Evolutionary conservation across 306 rosid genomes (phyloP), one percentile per base, ranked within the genome.

Genomic region (Medicago ruthenica): DNA sequence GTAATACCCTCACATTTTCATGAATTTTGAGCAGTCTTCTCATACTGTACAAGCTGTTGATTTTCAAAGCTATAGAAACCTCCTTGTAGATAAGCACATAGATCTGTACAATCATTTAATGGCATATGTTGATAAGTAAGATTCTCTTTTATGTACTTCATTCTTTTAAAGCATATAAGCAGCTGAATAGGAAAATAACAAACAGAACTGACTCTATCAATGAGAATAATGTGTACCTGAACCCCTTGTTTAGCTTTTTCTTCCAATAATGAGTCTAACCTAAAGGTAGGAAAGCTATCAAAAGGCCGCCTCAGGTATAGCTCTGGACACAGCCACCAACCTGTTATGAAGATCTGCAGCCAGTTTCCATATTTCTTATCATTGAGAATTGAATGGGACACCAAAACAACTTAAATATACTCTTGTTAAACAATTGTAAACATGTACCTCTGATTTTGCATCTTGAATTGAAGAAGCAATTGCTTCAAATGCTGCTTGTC

Each of bases 311-410:
- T 86, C 51, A 96, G 79, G 84, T 90, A 96, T 83, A 96, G 66
- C 84, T 96, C 99, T 24, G 99, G 99, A 78, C 98, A 96, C 62
- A 96, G 75, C 99, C 99, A 96, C 99, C 99, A 96, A 71, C 98
- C 99, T 66, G 97, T 92, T 70, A 96, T 92, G 83, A 92, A 91
- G 81, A 96, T 89, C 99, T 92, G 97, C 87, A 90, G 21, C 84
- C 81, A 53, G 73, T 74, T 86, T 62, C 74, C 73, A 75, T 75
- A 45, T 63, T 48, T 67, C 73, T 39, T 40, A 62, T 57, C 24
- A 42, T 21, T 70, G 45, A 70, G 18, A 70, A 71, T 44, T 71
- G 67, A 65, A 71, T 20, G 4, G n/a, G 51, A 73, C 60, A 60
- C 24, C 21, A 44, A 61, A 75, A 24, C 9, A 75, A 75, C 27